Percentiles rank a stretch among this genome's conserved stretches.
phyloP scores from a whole-genome alignment of 768 basidiomycete species.

The Termitomyces sp. region DNA sequence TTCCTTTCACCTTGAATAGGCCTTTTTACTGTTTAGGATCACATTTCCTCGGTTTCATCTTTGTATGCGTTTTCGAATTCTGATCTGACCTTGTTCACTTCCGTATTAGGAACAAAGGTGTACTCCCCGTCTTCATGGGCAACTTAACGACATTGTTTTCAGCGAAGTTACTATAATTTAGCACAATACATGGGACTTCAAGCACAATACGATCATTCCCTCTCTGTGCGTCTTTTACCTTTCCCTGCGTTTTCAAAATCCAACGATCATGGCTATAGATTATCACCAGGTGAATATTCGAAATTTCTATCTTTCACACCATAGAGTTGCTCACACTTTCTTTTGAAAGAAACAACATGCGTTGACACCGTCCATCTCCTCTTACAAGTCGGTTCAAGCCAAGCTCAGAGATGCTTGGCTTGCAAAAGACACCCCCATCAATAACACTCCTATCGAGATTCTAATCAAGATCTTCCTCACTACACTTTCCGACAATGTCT shows the following conservation, averaged over 20 bases:
- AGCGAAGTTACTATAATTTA: neutral
- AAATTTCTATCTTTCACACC: too few species aligned
- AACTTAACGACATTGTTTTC: neutral
- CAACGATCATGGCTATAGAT: neutral
- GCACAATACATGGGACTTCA: neutral
- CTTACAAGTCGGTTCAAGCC: neutral
- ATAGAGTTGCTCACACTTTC: too few species aligned
- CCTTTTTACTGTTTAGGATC: neutral
- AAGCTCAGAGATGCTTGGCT: neutral
- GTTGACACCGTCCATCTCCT: neutral
- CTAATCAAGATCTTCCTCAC: slow-evolving; percentile 5
- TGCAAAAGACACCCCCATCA: neutral
- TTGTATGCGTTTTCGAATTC: neutral
- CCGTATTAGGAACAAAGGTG: slow-evolving; percentile 4
- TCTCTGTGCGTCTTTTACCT: too few species aligned
- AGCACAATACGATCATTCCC: neutral
- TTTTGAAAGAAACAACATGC: neutral
- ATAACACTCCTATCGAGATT: slow-evolving; percentile 2
- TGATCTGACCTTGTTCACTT: neutral
- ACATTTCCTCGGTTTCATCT: neutral
- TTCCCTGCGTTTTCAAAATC: neutral
- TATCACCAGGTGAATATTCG: neutral
- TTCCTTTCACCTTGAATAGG: neutral
- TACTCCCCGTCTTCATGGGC: neutral
- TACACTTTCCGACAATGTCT: neutral